Base-by-base conservation (phyloP, 2,329 filamentous ascomycete species). In the Botrytis cinerea region DNA sequence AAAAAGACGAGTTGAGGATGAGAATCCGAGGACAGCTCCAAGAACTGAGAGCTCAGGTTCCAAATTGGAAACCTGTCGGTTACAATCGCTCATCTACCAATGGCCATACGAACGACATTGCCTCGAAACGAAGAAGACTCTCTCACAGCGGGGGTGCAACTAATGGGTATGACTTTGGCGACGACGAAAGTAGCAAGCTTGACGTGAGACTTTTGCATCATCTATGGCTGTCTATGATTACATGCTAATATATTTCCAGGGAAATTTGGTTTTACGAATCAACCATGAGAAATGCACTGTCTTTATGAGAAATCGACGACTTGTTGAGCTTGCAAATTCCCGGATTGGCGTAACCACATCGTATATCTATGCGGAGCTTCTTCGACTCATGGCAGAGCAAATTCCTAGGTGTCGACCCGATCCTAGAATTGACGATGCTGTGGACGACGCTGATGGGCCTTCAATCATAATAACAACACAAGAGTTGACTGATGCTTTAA, bases 281-380 rank as follows among this genome's bases (percentile, higher is more conserved):
- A 98, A 97, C 80, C 91, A 93, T 79, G 92, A 95, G 73, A 97
- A 95, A 81, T 93, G 94, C 74, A 85, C 91, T 10, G 93, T 98
- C 16, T 90, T 93, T 68, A 86, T 97, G 75, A 93, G 95, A 73
- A 97, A 94, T 78, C 88, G 91, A 76, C 89, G 90, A 32, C 89
- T 98, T 4, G 89, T 91, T 70, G 86, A 90, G n/a, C 88, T 94
- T 73, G 93, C 90, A 1, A 87, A 90, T 70, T 89, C 92, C 71
- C 86, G 88, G 46, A 87, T 96, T 32, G 93, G 94, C 62, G 86
- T 90, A 59, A 90, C 88, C 1, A 97, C 95, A 1, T 91, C 92
- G 1, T 87, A 91, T 74, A 89, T 98, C 1, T 98, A 97, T 80
- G 89, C 88, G 54, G 88, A 90, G 22, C 85, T 97, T 28, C 86